Evolutionary conservation across 495 filamentous ascomycete species (phyloP), one percentile per base, ranked within the genome.

Genomic region (Penicillium verhagenii): DNA sequence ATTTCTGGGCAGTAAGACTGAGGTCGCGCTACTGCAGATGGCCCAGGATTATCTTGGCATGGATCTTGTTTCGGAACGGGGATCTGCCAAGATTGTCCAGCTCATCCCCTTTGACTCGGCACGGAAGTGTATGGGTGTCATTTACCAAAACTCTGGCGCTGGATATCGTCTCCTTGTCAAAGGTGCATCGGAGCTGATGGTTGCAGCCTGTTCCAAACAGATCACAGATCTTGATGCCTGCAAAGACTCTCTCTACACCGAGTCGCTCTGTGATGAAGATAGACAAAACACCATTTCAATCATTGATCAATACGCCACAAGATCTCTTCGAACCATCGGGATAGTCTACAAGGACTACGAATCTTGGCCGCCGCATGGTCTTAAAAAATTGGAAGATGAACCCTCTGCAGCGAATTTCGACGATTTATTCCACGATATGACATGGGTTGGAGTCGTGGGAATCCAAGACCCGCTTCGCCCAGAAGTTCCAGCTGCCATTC

Each of bases 401-500:
- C 58, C 69, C 6, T 69, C 66, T 19, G 60, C 76, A n/a, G 82
- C 73, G 21, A 61, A 75, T 3, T 87, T 88, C 49, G 78, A 84
- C 5, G 74, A 77, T 52, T 44, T 86, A 4, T 84, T 84, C 65
- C 67, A 66, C 16, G 71, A 80, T 29, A 86, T 87, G 82, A 81
- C 74, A 4, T 85, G 84, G 69, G 69, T 86, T 24, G 79, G 79
- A 14, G 71, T 88, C 21, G 79, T 87, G 39, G 85, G 85, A 62
- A 88, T 88, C 48, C 83, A 88, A 58, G 85, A 88, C 59, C 85
- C 85, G 25, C 75, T 88, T 13, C 77, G 85, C 47, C 82, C 84
- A 2, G 91, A 91, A 57, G 91, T 96, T 19, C 78, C 82, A 11
- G 79, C 87, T 33, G 90, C 91, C 26, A 91, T 96, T 37, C 72